These are phyloP conservation scores for Irpex lacteus DNA, from an alignment of 1,284 basidiomycete genomes.

Conservation along the genomic window DNA sequence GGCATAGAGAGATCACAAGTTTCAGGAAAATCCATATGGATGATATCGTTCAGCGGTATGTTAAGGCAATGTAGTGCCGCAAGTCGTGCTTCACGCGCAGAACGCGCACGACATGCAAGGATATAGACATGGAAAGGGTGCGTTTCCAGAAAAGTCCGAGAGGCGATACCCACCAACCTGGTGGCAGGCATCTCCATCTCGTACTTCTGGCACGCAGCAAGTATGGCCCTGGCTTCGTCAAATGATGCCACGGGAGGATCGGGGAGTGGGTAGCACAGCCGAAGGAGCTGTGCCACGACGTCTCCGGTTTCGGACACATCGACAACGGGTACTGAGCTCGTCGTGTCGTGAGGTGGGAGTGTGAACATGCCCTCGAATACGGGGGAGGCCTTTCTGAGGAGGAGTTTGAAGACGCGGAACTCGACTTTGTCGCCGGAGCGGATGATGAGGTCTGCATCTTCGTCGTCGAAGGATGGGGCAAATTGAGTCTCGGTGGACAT, in stretches of 20 bases:
- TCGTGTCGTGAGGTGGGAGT: neutral
- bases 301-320: neutral
- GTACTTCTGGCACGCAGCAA: neutral
- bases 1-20: neutral
- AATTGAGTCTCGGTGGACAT: neutral
- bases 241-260: neutral
- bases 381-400: conserved; percentile 4
- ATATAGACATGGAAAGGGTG: neutral
- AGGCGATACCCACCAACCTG: neutral
- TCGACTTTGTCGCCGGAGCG: conserved; percentile 2
- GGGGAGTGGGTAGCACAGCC: neutral
- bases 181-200: neutral
- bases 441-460: conserved; percentile 8
- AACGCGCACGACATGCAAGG: neutral
- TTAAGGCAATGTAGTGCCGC: neutral
- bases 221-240: neutral
- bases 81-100: neutral
- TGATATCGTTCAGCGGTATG: neutral
- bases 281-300: neutral
- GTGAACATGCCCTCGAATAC: conserved; percentile 7
- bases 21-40: neutral
- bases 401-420: conserved; percentile 7
- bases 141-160: neutral
- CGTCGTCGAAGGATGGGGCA: neutral
- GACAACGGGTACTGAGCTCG: neutral